These are phyloP conservation scores for Botrytis porri DNA, from an alignment of 2,329 filamentous ascomycete species.

Conservation along the genomic window DNA sequence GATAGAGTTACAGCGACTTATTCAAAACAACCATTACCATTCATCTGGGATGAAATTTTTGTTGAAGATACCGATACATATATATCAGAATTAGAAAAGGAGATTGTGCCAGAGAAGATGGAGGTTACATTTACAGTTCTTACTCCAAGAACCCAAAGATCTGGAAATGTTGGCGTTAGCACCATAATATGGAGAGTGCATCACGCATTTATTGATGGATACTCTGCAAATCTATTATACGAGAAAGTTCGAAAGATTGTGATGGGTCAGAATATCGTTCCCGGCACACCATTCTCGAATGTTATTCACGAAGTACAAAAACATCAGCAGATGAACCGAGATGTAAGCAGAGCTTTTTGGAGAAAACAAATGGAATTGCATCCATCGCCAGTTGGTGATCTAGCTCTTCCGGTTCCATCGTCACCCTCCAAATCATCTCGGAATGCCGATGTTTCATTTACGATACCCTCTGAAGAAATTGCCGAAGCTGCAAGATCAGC, in stretches of 20 bases:
- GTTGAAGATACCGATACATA: not conserved
- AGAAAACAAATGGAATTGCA: constrained; percentile 9
- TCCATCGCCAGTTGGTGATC: not conserved
- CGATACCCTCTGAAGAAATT: constrained; percentile 18
- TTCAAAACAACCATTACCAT: constrained; percentile 9
- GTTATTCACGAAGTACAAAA: constrained; percentile 1
- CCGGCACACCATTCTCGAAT: not conserved
- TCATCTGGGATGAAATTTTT: not conserved
- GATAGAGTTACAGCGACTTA: constrained; percentile 2
- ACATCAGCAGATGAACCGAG: not conserved
- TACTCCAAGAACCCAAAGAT: not conserved
- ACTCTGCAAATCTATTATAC: constrained; percentile 27
- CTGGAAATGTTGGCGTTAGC: not conserved
- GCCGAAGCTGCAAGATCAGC: not conserved
- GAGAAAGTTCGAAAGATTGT: constrained; percentile 13
- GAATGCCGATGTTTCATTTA: not conserved
- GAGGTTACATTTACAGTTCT: constrained; percentile 6
- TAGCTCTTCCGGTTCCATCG: not conserved
- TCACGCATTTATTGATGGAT: constrained; percentile 39
- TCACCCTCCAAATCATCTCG: not conserved
- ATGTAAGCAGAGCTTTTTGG: constrained; percentile 12
- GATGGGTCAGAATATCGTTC: not conserved
- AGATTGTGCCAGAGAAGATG: not conserved
- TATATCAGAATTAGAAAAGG: not conserved
- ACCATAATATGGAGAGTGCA: constrained; percentile 39